Base-by-base conservation (phyloP, 2,329 filamentous ascomycete genomes). In the Lachnellula hyalina region DNA sequence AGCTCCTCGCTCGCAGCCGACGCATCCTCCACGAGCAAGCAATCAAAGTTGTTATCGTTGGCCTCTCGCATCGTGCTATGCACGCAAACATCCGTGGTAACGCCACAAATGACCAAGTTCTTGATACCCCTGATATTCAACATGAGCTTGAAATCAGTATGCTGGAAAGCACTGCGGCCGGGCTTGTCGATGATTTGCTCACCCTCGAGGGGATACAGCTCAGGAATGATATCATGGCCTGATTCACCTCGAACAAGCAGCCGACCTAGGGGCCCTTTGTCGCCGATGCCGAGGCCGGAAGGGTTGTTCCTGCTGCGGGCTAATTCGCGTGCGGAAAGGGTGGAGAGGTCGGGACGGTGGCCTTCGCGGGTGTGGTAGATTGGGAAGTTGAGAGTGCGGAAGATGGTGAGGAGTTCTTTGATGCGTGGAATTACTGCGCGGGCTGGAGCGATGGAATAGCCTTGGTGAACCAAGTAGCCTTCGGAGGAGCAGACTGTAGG, bases 151-250 rank as follows among this genome's bases (percentile, higher is more conserved):
- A 72, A 67, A 21, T 71, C 70, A 3, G 70, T 72, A 28, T 84
- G 63, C 36, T 65, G 59, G 42, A 72, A 72, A 5, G 69, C 70
- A 44, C 66, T 66, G 1, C 63, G 60, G 1, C 70, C 70, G 1
- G 70, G 69, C 49, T 71, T 71, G 40, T 71, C 70, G 38, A 71
- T 66, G 3, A 71, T 52, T 5, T 63, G 63, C 48, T 72, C 70
- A 7, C 56, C 56, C 5, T 49, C 47, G 1, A 61, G 25, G 1
- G 70, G 70, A 1, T 48, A 38, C 2, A 71, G 52, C 52, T 71
- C 80, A 7, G 74, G 69, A 17, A 84, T 74, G 32, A 77, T 82
- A 47, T 79, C 80, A 62, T 84, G 81, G 0, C 82, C 82, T 21
- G 70, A 63, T 61, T 84, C 78, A 0, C 82, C 82, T 19, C 81